Conservation (phyloP, 495 filamentous ascomycete species). For the Trichoderma orchidacearum region DNA sequence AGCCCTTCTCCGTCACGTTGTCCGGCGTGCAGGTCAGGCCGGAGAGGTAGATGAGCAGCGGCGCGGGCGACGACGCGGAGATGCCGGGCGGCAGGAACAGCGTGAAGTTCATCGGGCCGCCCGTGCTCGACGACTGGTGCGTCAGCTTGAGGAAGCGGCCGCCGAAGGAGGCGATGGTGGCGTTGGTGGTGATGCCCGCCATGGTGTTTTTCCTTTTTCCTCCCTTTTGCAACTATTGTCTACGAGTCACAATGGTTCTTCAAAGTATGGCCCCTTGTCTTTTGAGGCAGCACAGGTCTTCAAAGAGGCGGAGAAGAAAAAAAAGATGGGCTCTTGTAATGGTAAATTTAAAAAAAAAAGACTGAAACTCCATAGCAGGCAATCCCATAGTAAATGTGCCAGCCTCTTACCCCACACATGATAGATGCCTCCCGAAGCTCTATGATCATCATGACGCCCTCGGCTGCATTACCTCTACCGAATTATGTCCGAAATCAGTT, state of each 20-base stretch:
- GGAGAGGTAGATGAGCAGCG: constrained; percentile 87
- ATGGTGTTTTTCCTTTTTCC: constrained; percentile 9
- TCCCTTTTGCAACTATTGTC: too few species aligned
- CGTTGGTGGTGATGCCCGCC: constrained; percentile 77
- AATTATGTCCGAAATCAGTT: constrained; percentile 6
- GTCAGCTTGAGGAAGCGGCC: constrained; percentile 89
- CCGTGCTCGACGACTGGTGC: constrained; percentile 60
- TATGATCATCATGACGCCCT: not conserved
- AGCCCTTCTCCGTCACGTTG: constrained; percentile 93
- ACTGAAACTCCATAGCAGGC: too few species aligned
- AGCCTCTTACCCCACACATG: too few species aligned
- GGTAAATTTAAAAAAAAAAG: too few species aligned
- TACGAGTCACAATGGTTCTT: too few species aligned
- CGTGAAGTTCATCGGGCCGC: constrained; percentile 56
- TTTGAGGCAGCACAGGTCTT: too few species aligned
- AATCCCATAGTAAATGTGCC: too few species aligned
- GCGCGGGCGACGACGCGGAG: constrained; percentile 42
- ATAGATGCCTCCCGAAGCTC: too few species aligned
- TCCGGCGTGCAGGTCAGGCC: constrained; percentile 92
- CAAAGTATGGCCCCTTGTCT: too few species aligned
- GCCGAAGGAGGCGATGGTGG: constrained; percentile 83
- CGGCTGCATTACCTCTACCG: too few species aligned
- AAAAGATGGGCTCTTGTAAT: too few species aligned
- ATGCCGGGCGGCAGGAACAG: constrained; percentile 57
- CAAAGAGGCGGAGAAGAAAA: too few species aligned